A percentile compares a stretch with the other conserved stretches of the same genome.
Evolutionary conservation across 2,329 filamentous ascomycete genomes (phyloP).

Genomic region (Colletotrichum magnum): DNA sequence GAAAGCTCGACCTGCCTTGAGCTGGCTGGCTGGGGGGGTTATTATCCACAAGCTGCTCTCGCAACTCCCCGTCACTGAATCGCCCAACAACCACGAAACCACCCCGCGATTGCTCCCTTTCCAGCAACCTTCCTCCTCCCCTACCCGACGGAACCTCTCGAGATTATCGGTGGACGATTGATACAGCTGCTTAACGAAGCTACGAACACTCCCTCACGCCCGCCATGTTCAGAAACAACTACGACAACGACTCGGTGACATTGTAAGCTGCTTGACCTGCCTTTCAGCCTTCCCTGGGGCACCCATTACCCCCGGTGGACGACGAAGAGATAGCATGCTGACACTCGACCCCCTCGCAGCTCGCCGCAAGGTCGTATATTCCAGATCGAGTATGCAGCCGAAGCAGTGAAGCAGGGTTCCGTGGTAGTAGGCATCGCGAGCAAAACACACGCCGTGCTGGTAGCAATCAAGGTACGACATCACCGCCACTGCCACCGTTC

Average conservation of each 20-base stretch:
- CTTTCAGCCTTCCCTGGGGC: conserved; percentile 23
- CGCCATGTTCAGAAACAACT: conserved; percentile 98
- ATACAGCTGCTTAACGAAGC: conserved; percentile 37
- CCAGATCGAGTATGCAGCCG: conserved; percentile 98
- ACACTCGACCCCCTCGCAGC: conserved; percentile 63
- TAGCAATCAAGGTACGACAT: conserved; percentile 87
- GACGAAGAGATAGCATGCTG: conserved; percentile 1
- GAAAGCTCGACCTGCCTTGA: conserved; percentile 50
- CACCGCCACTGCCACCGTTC: background rate
- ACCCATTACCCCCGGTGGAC: background rate
- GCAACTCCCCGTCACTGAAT: conserved; percentile 27
- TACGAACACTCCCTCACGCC: conserved; percentile 37
- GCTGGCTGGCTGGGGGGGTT: conserved; percentile 33
- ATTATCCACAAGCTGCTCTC: conserved; percentile 38
- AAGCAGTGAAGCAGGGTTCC: conserved; percentile 99
- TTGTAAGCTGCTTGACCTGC: conserved; percentile 76
- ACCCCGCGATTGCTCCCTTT: conserved; percentile 32
- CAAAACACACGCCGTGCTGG: conserved; percentile 97
- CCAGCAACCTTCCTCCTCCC: conserved; percentile 8
- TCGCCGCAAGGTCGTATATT: conserved; percentile 99
- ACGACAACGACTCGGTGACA: conserved; percentile 99
- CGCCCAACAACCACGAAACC: conserved; percentile 37
- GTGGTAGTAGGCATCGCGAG: conserved; percentile 97
- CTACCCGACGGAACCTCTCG: background rate
- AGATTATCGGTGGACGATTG: conserved; percentile 13